Base-by-base conservation (phyloP, 768 basidiomycete species). In the Boletus pseudo-olivaceus region DNA sequence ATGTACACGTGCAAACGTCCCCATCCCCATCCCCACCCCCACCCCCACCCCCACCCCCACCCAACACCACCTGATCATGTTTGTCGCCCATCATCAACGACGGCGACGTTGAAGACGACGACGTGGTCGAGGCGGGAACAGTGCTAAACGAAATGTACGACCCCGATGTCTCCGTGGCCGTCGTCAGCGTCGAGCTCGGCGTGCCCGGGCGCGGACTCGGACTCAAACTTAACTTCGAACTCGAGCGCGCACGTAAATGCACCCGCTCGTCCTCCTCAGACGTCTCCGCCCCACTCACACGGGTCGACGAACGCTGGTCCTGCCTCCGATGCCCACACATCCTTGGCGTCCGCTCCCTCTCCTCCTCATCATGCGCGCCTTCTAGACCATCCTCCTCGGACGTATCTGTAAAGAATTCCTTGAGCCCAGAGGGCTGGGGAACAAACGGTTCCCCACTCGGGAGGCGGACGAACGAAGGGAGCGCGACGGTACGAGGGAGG, bases 141-240 rank as follows among this genome's bases (percentile, higher is more conserved):
- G 64, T 63, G 35, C 66, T 61, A 7, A 66, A 58, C 20, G 66
- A 67, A 0, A 47, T 37, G 20, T 66, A 67, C 1, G 66, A 68
- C 15, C 26, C 61, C 10, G 63, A 56, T 9, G 55, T 53, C 7
- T 60, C 65, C 20, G 65, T 66, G 1, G 51, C 60, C 12, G 58
- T 61, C n/a, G 64, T 63, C 30, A 63, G 6, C 17, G 56, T 54
- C 19, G 66, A 67, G 17, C 53, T 55, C 5, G 66, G 33, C 6
- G 65, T 58, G 1, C 57, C 61, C 1, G 65, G 65, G 23, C 65
- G 65, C 8, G 51, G 30, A 9, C n/a, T 48, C 2, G 57, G 45
- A 14, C 17, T 41, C 10, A 7, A 10, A 2, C 49, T 47, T 32
- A 47, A 3, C 20, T 34, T 48, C 20, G 59, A 32, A 26, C 38